phyloP scores from a whole-genome alignment of 805 yeast species.

The Saccharomycopsis oosterbeekiorum region DNA sequence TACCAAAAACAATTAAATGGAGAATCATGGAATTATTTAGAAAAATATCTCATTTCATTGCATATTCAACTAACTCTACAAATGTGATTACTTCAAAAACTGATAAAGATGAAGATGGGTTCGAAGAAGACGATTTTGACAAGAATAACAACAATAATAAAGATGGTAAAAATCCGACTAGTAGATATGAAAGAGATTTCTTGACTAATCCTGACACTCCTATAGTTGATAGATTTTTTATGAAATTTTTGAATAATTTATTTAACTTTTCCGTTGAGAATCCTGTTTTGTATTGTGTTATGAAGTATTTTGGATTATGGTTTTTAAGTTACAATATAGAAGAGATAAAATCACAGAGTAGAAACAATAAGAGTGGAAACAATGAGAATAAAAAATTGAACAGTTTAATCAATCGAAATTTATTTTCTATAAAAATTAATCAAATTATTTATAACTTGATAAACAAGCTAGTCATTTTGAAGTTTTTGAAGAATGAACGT shows the following conservation, averaged over 20 bases:
- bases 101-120: constrained; percentile 3
- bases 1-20: constrained; percentile 15
- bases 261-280: constrained; percentile 20
- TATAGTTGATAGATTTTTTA: constrained; percentile 22
- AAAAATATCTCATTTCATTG: constrained; percentile 13
- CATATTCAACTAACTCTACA: constrained; percentile 15
- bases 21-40: constrained; percentile 12
- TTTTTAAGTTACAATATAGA: constrained; percentile 15
- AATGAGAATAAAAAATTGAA: not conserved
- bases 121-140: not conserved
- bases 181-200: constrained; percentile 19
- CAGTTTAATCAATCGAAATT: constrained; percentile 12
- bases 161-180: not conserved
- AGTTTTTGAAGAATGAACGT: constrained; percentile 17
- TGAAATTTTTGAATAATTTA: constrained; percentile 12
- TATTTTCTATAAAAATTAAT: constrained; percentile 18
- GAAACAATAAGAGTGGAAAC: not conserved
- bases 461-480: constrained; percentile 18
- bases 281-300: constrained; percentile 26
- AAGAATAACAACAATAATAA: not conserved
- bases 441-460: constrained; percentile 21
- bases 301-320: constrained; percentile 22
- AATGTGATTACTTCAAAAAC: too few relatives aligned
- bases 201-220: constrained; percentile 26
- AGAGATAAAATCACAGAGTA: constrained; percentile 8